Percentiles rank a stretch among this genome's conserved stretches.
phyloP scores from a whole-genome alignment of 345 rosid species.

The Dipteronia dyeriana region DNA sequence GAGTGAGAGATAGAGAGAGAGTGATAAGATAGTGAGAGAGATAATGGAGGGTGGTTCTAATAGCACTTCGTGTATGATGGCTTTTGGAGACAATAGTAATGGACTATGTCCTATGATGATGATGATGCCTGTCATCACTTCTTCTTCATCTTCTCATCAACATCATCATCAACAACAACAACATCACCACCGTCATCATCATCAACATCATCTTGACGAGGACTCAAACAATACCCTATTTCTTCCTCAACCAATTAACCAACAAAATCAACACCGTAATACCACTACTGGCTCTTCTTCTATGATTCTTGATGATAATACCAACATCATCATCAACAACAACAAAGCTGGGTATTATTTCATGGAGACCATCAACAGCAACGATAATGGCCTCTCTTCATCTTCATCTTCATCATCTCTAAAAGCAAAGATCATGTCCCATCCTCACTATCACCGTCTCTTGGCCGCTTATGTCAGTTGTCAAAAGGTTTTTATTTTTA shows the following conservation, averaged over 20 bases:
- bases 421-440: conserved; percentile 95
- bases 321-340: conserved; percentile 13
- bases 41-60: conserved; percentile 78
- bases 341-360: conserved; percentile 38
- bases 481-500: conserved; percentile 63
- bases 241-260: conserved; percentile 27
- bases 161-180: conserved; percentile 37
- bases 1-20: conserved; percentile 22
- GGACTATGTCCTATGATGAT: conserved; percentile 65
- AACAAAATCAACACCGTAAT: conserved; percentile 30
- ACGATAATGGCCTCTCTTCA: conserved; percentile 33
- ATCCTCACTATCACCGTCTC: conserved; percentile 95
- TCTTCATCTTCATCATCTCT: conserved; percentile 42
- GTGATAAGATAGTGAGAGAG: conserved; percentile 28
- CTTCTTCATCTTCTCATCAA: conserved; percentile 15
- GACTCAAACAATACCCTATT: conserved; percentile 34
- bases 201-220: conserved; percentile 37
- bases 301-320: conserved; percentile 53
- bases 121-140: conserved; percentile 64
- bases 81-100: conserved; percentile 69
- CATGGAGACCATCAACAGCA: conserved; percentile 63
- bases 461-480: conserved; percentile 86
- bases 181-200: conserved; percentile 31
- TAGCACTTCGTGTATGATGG: conserved; percentile 71
- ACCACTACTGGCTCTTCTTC: conserved; percentile 28